phyloP scores from a whole-genome alignment of 345 rosid genomes.

The Gossypium longicalyx region DNA sequence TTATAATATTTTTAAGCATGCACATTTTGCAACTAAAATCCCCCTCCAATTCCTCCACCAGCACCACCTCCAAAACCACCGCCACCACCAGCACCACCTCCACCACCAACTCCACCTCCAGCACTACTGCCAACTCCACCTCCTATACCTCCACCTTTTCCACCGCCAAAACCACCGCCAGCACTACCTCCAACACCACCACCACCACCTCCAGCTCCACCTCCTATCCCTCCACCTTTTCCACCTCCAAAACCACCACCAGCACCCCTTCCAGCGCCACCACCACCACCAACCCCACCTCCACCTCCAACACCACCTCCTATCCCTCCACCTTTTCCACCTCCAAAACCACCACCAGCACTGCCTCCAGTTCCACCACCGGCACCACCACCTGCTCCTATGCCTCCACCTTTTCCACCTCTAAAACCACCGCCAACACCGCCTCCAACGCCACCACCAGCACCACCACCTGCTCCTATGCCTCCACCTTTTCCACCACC shows the following conservation, averaged over 20 bases:
- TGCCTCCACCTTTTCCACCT: not conserved
- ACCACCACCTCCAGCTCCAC: constrained; percentile 3
- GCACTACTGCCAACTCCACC: not conserved
- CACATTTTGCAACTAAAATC: constrained; percentile 3
- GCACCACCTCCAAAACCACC: constrained; percentile 12
- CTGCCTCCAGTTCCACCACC: constrained; percentile 14
- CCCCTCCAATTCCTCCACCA: constrained; percentile 15
- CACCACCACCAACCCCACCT: not conserved
- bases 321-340: not conserved
- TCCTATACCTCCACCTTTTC: not conserved
- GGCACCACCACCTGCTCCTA: not conserved
- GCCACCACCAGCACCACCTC: not conserved
- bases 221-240: constrained; percentile 2
- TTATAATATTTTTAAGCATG: not conserved
- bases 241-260: not conserved
- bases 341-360: constrained; percentile 6
- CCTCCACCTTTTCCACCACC: not conserved
- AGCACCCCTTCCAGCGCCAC: not conserved
- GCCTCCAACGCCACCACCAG: constrained; percentile 10
- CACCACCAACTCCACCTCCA: not conserved
- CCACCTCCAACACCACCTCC: constrained; percentile 3
- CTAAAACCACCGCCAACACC: constrained; percentile 5
- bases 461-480: not conserved
- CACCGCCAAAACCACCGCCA: constrained; percentile 9
- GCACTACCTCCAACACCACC: not conserved